phyloP scores from a whole-genome alignment of 78 protist genomes.

The Dictyostelium intermedium region DNA sequence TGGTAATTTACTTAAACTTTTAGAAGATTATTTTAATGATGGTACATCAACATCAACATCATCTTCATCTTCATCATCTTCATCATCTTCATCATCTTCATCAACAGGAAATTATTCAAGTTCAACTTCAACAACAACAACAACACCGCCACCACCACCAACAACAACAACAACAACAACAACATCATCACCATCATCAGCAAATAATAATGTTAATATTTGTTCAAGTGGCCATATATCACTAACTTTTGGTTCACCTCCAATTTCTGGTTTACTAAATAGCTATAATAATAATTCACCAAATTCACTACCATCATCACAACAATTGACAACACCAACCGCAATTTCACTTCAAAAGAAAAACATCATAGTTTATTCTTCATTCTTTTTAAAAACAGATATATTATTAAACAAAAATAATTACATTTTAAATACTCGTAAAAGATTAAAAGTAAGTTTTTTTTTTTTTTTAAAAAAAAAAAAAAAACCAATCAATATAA shows the following conservation, averaged over 20 bases:
- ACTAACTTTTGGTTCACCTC: background rate
- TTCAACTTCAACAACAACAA: too few relatives aligned
- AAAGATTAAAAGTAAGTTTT: constrained; percentile 36
- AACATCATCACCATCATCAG: too few relatives aligned
- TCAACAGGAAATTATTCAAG: too few relatives aligned
- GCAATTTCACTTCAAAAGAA: background rate
- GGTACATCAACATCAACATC: background rate
- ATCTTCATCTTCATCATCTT: background rate
- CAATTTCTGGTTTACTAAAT: background rate
- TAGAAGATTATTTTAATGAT: constrained; percentile 33
- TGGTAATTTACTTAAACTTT: background rate
- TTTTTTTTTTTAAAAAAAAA: background rate
- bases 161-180: too few relatives aligned
- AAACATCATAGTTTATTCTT: constrained; percentile 28
- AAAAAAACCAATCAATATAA: background rate
- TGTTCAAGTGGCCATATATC: background rate
- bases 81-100: background rate
- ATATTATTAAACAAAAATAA: constrained; percentile 19
- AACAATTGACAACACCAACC: background rate
- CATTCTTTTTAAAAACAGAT: constrained; percentile 42
- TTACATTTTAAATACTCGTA: background rate
- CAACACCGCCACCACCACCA: too few relatives aligned
- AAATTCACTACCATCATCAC: background rate
- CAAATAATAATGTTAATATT: too few relatives aligned
- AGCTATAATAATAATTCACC: background rate